These are phyloP conservation scores for Lecanosticta acicola DNA, from an alignment of 2,329 filamentous ascomycete species.

Conservation along the genomic window DNA sequence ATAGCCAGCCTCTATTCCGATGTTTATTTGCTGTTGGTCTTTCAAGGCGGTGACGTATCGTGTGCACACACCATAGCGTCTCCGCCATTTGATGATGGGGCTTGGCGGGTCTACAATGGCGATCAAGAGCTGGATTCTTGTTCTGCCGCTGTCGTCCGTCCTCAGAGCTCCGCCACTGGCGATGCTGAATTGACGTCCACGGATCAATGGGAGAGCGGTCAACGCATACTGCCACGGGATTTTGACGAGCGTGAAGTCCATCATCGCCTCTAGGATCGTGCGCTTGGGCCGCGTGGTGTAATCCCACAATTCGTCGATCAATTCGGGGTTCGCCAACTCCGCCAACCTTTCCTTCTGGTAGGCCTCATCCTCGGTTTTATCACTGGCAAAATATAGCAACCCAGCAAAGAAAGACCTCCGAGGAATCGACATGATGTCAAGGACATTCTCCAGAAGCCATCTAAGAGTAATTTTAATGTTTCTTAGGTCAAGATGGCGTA, in stretches of 20 bases:
- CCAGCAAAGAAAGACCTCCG: conserved; percentile 78
- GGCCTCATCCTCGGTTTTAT: conserved; percentile 47
- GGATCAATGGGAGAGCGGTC: conserved; percentile 71
- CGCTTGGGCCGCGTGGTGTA: conserved; percentile 87
- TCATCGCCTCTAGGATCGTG: conserved; percentile 84
- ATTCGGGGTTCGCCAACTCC: conserved; percentile 75
- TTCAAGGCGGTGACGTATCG: conserved; percentile 68
- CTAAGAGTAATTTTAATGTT: conserved; percentile 57
- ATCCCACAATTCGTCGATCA: conserved; percentile 88
- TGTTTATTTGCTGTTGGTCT: conserved; percentile 52
- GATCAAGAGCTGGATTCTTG: conserved; percentile 32
- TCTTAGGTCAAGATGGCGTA: conserved; percentile 38
- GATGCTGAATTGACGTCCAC: conserved; percentile 91
- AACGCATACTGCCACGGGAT: conserved; percentile 70
- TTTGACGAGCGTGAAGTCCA: conserved; percentile 80
- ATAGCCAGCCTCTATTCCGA: conserved; percentile 53
- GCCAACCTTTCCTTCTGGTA: conserved; percentile 71
- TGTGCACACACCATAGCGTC: conserved; percentile 83
- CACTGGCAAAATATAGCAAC: conserved; percentile 67
- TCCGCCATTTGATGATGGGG: conserved; percentile 83
- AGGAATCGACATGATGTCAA: conserved; percentile 87
- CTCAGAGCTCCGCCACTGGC: conserved; percentile 60
- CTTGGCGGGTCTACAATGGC: conserved; percentile 35
- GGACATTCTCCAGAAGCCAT: conserved; percentile 68
- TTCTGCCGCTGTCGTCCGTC: conserved; percentile 16